These are phyloP conservation scores for Drosera capensis DNA, from an alignment of 148 eudicot genomes.

Conservation along the genomic window DNA sequence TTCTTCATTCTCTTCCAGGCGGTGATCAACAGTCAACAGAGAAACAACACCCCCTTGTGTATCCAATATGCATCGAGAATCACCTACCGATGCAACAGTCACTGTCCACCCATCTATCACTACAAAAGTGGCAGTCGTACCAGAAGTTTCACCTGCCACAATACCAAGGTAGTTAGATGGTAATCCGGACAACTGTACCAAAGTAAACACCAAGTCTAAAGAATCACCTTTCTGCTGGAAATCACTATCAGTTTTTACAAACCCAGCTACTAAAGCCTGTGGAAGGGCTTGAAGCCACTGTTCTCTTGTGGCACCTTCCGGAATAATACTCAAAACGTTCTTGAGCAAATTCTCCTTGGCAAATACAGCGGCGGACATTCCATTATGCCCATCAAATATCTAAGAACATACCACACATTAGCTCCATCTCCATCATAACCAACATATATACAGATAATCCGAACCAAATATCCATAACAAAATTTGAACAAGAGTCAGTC, in stretches of 20 bases:
- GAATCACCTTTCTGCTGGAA: slow-evolving; percentile 82
- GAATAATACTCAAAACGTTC: slow-evolving; percentile 79
- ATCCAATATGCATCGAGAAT: slow-evolving; percentile 93
- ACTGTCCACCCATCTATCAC: slow-evolving; percentile 96
- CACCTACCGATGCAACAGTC: slow-evolving; percentile 98
- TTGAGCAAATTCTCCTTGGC: slow-evolving; percentile 68
- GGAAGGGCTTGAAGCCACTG: slow-evolving; percentile 98
- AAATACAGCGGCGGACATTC: slow-evolving; percentile 90
- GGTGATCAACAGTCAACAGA: slow-evolving; percentile 83
- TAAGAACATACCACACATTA: slow-evolving; percentile 14
- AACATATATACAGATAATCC: neutral
- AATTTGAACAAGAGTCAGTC: neutral
- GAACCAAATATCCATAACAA: slow-evolving; percentile 3
- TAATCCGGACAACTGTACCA: no score
- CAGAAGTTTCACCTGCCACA: slow-evolving; percentile 77
- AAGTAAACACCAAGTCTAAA: neutral
- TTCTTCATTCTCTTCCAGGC: slow-evolving; percentile 87
- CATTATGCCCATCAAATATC: slow-evolving; percentile 98
- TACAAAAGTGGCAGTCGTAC: slow-evolving; percentile 94
- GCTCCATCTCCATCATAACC: slow-evolving; percentile 2
- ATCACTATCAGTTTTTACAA: slow-evolving; percentile 95
- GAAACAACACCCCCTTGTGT: slow-evolving; percentile 86
- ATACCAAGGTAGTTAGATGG: slow-evolving; percentile 2
- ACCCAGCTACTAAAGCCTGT: slow-evolving; percentile 91
- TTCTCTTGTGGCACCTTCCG: slow-evolving; percentile 59